phyloP scores from a whole-genome alignment of 2,329 filamentous ascomycete genomes.

The Dactylonectria macrodidyma region DNA sequence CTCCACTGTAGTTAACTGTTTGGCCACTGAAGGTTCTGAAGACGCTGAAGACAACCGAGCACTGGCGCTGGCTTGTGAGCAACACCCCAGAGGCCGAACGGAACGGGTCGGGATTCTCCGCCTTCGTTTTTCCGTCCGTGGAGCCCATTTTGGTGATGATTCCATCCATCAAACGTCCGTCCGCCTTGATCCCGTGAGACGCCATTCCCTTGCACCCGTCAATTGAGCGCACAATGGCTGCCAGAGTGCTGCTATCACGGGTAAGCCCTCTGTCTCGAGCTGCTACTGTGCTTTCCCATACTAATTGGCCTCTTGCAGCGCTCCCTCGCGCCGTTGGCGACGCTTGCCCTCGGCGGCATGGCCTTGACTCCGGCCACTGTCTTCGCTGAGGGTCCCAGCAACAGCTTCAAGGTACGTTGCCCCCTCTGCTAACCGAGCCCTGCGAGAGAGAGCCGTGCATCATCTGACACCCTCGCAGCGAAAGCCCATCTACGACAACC shows the following conservation, averaged over 20 bases:
- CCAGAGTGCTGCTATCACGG: conserved; percentile 72
- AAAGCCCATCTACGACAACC: conserved; percentile 88
- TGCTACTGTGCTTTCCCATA: conserved; percentile 37
- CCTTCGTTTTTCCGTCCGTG: conserved; percentile 49
- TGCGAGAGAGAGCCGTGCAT: background rate
- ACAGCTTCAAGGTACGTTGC: conserved; percentile 50
- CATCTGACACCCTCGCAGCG: conserved; percentile 49
- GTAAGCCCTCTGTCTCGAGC: conserved; percentile 54
- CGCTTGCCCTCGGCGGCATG: conserved; percentile 64
- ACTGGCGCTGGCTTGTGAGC: background rate
- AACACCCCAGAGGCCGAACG: conserved; percentile 37
- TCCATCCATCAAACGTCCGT: conserved; percentile 40
- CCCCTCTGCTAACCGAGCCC: background rate
- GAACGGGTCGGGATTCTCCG: conserved; percentile 47
- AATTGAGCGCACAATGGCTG: conserved; percentile 71
- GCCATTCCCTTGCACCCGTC: conserved; percentile 49
- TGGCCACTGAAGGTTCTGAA: background rate
- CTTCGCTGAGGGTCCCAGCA: conserved; percentile 65
- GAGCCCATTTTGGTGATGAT: conserved; percentile 37
- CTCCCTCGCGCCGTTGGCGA: conserved; percentile 68
- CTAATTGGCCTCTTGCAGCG: conserved; percentile 59
- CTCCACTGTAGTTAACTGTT: conserved; percentile 3
- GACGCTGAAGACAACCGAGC: background rate
- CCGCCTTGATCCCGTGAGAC: conserved; percentile 47
- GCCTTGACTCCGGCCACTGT: conserved; percentile 64